Conservation (phyloP, 78 protist genomes). For the Bodo saltans region DNA sequence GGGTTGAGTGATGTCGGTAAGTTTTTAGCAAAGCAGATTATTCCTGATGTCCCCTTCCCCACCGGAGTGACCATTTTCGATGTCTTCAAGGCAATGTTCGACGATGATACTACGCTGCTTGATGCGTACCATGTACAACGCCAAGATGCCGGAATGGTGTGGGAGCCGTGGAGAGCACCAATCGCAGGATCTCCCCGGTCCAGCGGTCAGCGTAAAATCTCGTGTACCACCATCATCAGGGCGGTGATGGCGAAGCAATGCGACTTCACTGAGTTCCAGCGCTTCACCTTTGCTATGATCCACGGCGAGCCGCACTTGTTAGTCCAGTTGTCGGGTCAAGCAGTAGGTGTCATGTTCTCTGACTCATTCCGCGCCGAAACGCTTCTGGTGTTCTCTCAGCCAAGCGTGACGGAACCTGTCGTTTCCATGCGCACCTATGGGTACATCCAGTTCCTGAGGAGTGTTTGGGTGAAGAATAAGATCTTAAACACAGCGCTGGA, state of each 20-base stretch:
- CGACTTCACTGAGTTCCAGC: background rate
- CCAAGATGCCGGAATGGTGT: no score
- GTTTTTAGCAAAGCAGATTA: no score
- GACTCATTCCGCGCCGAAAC: background rate
- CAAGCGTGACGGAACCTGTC: background rate
- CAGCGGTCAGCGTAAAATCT: background rate
- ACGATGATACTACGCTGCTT: background rate
- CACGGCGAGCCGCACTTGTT: background rate
- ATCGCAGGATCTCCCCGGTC: background rate
- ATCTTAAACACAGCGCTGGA: background rate
- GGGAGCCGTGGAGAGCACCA: no score
- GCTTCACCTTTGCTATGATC: background rate
- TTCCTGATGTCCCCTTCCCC: background rate
- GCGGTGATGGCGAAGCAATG: background rate
- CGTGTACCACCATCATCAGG: background rate
- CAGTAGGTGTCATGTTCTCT: background rate
- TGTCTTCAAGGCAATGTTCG: background rate
- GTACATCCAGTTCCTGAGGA: background rate
- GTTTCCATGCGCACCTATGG: background rate
- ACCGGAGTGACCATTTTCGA: background rate
- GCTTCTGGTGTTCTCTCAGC: background rate
- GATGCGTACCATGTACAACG: no score
- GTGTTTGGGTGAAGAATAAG: background rate
- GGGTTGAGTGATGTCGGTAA: no score
- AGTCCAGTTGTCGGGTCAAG: background rate